phyloP scores from a whole-genome alignment of 345 rosid species.

The Isatis tinctoria region DNA sequence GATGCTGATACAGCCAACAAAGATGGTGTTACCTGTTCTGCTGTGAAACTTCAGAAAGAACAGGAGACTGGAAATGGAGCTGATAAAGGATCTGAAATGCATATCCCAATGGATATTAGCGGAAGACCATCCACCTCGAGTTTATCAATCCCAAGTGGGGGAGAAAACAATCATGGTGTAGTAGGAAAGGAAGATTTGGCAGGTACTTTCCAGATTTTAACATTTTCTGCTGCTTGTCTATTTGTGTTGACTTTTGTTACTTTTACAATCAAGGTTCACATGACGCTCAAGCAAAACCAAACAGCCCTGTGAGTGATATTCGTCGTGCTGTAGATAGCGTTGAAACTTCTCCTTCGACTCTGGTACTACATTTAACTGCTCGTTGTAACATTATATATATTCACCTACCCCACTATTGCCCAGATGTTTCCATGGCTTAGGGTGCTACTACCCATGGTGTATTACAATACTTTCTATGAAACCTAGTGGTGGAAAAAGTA shows the following conservation, averaged over 20 bases:
- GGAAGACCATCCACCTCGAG: conserved; percentile 36
- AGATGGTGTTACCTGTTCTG: conserved; percentile 31
- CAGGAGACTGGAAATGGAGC: conserved; percentile 36
- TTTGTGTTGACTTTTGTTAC: neutral
- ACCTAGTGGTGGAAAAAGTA: neutral
- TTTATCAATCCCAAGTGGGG: conserved; percentile 35
- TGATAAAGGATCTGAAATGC: conserved; percentile 39
- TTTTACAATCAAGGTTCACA: conserved; percentile 39
- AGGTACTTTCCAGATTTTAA: conserved; percentile 36
- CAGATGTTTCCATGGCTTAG: conserved; percentile 9
- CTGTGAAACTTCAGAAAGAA: conserved; percentile 41
- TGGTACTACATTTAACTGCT: conserved; percentile 42
- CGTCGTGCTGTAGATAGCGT: conserved; percentile 27
- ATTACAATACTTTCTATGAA: neutral
- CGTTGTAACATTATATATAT: neutral
- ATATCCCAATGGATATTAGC: conserved; percentile 16
- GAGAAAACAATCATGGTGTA: conserved; percentile 41
- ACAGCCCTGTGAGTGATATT: conserved; percentile 19
- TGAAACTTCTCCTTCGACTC: conserved; percentile 39
- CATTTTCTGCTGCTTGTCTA: neutral
- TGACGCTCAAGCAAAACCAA: conserved; percentile 36
- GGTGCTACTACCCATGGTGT: neutral
- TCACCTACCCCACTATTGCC: neutral
- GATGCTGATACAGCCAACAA: conserved; percentile 36
- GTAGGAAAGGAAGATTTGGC: conserved; percentile 36